Evolutionary conservation across 768 basidiomycete genomes (phyloP), one percentile per base, ranked within the genome.

Genomic region (Psilocybe cyanescens): DNA sequence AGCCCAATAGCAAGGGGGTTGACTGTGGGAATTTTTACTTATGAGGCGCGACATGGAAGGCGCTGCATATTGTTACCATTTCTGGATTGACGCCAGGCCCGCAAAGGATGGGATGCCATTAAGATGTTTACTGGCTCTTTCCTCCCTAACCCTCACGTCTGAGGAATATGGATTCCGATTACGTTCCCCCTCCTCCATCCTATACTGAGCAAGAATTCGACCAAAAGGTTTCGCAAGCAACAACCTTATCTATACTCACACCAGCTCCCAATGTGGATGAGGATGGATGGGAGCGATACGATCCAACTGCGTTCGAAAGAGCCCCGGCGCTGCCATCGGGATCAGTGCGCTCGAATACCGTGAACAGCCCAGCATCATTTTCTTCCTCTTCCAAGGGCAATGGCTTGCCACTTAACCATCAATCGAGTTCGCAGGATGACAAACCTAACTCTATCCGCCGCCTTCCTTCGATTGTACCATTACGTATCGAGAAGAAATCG

Each of bases 151-250:
- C 52, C 33, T 46, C 64, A 53, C 48, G 19, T 14, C 24, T 48
- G 60, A 64, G 46, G 59, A 57, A 63, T 53, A 63, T 61, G 55
- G 64, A 69, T 48, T 59, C 59, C 41, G 66, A 65, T 55, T 59
- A 61, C 55, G 57, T 60, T 57, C 62, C 70, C 12, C 79, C 81
- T 58, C 82, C 82, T 24, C 82, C 81, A 28, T 77, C 81, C 5
- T 82, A 82, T 66, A 74, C 74, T 52, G 80, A 81, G 55, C 77
- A 79, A 65, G 80, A 81, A 63, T 84, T 81, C 50, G 85, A 89
- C 69, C 81, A 75, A 51, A 89, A 87, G 72, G 74, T 82, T 45
- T 68, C 78, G 2, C 72, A 74, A 51, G 80, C 79, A 8, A 59
- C 81, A 17, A 67, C 79, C 31, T 66, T 75, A 51, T 86, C 83